These are phyloP conservation scores for Xylaria bambusicola DNA, from an alignment of 495 filamentous ascomycete species.

Conservation along the genomic window DNA sequence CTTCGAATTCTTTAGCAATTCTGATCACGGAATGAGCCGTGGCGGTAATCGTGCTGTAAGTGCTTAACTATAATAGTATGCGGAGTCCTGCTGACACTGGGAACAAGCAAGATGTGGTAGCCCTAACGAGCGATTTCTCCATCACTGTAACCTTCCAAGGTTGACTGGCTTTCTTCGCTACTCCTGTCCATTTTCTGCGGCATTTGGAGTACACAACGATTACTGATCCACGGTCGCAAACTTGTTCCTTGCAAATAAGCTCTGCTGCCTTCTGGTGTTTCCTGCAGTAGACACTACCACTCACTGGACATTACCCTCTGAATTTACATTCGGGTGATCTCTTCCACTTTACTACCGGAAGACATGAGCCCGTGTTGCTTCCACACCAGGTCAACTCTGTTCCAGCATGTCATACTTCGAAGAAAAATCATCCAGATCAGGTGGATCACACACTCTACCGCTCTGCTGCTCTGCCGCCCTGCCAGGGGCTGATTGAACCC, in stretches of 20 bases:
- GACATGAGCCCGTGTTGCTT: slow-evolving; percentile 10
- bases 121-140: slow-evolving; percentile 8
- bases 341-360: slow-evolving; percentile 1
- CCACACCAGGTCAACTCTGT: slow-evolving; percentile 8
- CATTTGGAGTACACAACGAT: slow-evolving; percentile 8
- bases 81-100: slow-evolving; percentile 9
- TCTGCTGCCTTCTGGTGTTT: slow-evolving; percentile 5
- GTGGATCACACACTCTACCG: slow-evolving; percentile 10
- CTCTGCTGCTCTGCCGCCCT: too few species aligned
- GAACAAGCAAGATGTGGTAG: slow-evolving; percentile 10
- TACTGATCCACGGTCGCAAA: slow-evolving; percentile 7
- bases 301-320: slow-evolving; percentile 10
- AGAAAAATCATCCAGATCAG: slow-evolving; percentile 15
- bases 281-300: slow-evolving; percentile 10
- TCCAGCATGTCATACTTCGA: slow-evolving; percentile 8
- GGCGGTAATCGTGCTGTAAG: slow-evolving; percentile 7
- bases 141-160: slow-evolving; percentile 6
- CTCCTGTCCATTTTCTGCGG: slow-evolving; percentile 7
- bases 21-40: slow-evolving; percentile 6
- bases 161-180: slow-evolving; percentile 8
- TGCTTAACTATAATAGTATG: slow-evolving; percentile 10
- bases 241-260: slow-evolving; percentile 3
- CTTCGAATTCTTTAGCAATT: slow-evolving; percentile 6
- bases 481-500: too few species aligned
- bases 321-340: slow-evolving; percentile 9